Evolutionary conservation across 2,329 filamentous ascomycete species (phyloP).

Genomic region (Apiospora kogelbergensis): DNA sequence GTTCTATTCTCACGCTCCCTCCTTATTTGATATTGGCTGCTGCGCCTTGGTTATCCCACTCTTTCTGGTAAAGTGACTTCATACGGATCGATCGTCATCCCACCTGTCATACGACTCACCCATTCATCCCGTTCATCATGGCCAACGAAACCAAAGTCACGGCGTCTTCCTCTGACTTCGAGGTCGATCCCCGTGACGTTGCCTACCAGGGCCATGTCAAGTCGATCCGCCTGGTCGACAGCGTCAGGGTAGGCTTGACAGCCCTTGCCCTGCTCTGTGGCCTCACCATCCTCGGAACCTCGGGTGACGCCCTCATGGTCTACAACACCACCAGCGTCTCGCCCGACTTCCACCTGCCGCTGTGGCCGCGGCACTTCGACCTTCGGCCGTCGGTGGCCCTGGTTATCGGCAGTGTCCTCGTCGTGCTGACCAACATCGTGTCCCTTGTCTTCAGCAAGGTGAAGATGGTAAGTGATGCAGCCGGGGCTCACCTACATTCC

Average conservation of each 20-base stretch:
- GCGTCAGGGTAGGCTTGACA: slow-evolving; percentile 47
- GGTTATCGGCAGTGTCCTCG: slow-evolving; percentile 50
- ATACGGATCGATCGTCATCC: slow-evolving; percentile 11
- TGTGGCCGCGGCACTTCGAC: slow-evolving; percentile 61
- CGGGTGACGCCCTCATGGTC: slow-evolving; percentile 53
- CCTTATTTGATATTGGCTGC: not conserved
- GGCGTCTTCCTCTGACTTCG: slow-evolving; percentile 47
- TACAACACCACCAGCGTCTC: slow-evolving; percentile 55
- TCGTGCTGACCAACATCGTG: slow-evolving; percentile 47
- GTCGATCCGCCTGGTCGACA: slow-evolving; percentile 41
- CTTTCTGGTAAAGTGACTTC: slow-evolving; percentile 20
- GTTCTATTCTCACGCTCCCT: slow-evolving; percentile 9
- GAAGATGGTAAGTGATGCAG: slow-evolving; percentile 44
- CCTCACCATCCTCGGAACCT: slow-evolving; percentile 53
- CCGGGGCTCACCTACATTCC: not conserved
- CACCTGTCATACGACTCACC: not conserved
- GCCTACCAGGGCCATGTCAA: slow-evolving; percentile 36
- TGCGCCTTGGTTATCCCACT: slow-evolving; percentile 10
- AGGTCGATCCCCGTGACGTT: slow-evolving; percentile 44
- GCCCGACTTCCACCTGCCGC: slow-evolving; percentile 46
- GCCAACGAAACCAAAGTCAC: slow-evolving; percentile 39
- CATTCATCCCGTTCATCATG: slow-evolving; percentile 22
- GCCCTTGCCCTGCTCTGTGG: slow-evolving; percentile 50
- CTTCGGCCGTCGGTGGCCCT: slow-evolving; percentile 56
- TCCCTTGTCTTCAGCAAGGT: slow-evolving; percentile 51